These are phyloP conservation scores for Solanum clarkiae DNA, from an alignment of 257 asterid genomes.

Conservation along the genomic window DNA sequence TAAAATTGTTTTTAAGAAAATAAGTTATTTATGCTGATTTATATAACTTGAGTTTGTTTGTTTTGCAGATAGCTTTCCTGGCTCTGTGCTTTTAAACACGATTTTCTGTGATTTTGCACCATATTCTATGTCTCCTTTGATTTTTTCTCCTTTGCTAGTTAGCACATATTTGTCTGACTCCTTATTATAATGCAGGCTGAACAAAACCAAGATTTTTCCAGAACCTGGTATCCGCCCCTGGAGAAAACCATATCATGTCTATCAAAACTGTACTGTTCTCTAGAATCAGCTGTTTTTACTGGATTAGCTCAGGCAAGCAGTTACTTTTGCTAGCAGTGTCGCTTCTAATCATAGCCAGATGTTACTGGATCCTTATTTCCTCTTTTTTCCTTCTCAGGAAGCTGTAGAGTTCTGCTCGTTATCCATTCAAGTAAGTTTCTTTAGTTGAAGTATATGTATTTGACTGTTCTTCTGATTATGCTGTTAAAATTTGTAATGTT, in stretches of 20 bases:
- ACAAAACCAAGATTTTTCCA: slow-evolving; percentile 56
- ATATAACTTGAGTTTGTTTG: neutral
- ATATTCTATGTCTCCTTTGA: neutral
- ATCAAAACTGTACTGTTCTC: slow-evolving; percentile 79
- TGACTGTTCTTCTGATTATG: neutral
- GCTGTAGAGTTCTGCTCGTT: slow-evolving; percentile 85
- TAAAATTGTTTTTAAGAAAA: neutral
- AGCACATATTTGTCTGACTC: neutral
- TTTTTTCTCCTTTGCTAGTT: neutral
- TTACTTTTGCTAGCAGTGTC: slow-evolving; percentile 4
- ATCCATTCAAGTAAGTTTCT: slow-evolving; percentile 72
- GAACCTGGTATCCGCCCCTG: slow-evolving; percentile 91
- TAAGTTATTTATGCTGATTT: neutral
- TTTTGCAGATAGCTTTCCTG: neutral
- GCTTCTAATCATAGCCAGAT: neutral
- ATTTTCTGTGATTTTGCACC: neutral
- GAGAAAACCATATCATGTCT: slow-evolving; percentile 95
- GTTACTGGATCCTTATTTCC: slow-evolving; percentile 2
- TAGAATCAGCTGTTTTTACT: slow-evolving; percentile 83
- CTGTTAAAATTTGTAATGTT: neutral
- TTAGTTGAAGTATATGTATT: neutral
- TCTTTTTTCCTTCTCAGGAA: slow-evolving; percentile 45
- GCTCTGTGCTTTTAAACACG: neutral
- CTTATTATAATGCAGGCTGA: slow-evolving; percentile 36
- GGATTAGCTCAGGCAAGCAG: slow-evolving; percentile 88